phyloP scores from a whole-genome alignment of 305 asterid species.

The Rubia peregrina region DNA sequence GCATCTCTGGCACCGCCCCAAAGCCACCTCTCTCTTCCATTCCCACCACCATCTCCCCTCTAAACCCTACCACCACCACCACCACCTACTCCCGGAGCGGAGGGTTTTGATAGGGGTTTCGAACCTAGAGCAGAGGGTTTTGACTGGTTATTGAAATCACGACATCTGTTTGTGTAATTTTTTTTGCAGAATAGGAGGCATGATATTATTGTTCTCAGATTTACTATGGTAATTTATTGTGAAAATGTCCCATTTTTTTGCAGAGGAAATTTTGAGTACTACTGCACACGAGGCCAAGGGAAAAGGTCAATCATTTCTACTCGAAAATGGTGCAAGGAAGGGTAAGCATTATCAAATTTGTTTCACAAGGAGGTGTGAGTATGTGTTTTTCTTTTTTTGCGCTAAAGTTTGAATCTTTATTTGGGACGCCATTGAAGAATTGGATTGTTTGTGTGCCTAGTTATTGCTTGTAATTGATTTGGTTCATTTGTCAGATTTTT shows the following conservation, averaged over 20 bases:
- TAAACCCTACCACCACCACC: too few relatives aligned
- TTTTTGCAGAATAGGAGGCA: neutral
- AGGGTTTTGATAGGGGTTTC: too few relatives aligned
- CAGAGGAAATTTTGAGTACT: constrained; percentile 81
- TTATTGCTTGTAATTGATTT: neutral
- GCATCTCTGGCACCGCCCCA: too few relatives aligned
- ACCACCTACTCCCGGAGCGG: too few relatives aligned
- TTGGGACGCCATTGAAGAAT: neutral
- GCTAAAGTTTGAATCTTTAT: neutral
- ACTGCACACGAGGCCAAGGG: constrained; percentile 75
- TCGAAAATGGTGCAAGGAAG: constrained; percentile 55
- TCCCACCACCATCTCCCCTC: too few relatives aligned
- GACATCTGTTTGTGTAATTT: neutral
- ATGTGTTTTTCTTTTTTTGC: too few relatives aligned
- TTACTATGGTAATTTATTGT: neutral
- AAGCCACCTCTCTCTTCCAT: too few relatives aligned
- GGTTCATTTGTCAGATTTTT: too few relatives aligned
- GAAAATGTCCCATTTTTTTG: constrained; percentile 15
- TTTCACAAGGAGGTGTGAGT: constrained; percentile 63
- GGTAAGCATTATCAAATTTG: constrained; percentile 37
- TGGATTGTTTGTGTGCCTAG: neutral
- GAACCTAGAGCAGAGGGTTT: too few relatives aligned
- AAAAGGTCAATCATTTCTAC: constrained; percentile 55
- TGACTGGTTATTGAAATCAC: neutral
- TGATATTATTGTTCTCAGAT: neutral